phyloP scores from a whole-genome alignment of 225 moss, liverwort and hornwort genomes.

The Physcomitrium patens region DNA sequence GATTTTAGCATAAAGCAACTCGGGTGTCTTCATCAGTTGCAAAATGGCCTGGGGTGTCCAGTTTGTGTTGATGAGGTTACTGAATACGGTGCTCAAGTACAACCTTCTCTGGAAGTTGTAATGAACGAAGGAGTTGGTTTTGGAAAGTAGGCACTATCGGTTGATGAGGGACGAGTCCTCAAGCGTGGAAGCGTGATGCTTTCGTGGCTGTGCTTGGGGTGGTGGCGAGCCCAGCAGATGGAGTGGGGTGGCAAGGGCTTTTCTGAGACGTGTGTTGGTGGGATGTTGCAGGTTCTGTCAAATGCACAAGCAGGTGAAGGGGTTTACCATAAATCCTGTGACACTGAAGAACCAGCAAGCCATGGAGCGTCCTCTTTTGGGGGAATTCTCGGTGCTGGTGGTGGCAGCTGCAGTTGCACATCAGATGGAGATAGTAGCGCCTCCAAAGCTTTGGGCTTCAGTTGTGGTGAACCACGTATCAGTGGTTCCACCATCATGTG shows the following conservation, averaged over 20 bases:
- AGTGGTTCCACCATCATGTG: conserved; percentile 23
- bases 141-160: too few relatives aligned
- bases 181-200: neutral
- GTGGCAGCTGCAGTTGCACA: conserved; percentile 92
- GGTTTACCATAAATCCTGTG: conserved; percentile 64
- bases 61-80: too few relatives aligned
- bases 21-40: too few relatives aligned
- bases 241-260: neutral
- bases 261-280: conserved; percentile 4
- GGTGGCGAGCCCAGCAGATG: neutral
- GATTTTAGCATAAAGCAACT: too few relatives aligned
- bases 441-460: conserved; percentile 65
- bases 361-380: conserved; percentile 61
- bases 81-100: too few relatives aligned
- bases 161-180: too few relatives aligned
- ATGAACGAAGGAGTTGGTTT: too few relatives aligned
- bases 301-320: conserved; percentile 74
- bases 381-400: conserved; percentile 83
- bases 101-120: too few relatives aligned
- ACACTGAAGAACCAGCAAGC: conserved; percentile 59
- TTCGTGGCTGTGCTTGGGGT: neutral
- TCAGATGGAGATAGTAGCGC: conserved; percentile 75
- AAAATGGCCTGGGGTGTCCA: too few relatives aligned
- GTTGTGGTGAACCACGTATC: conserved; percentile 35
- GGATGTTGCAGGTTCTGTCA: conserved; percentile 78